A percentile compares a stretch with the other conserved stretches of the same genome.
Conservation (phyloP, 2,329 filamentous ascomycete genomes). For the Emergomyces pasteurianus region DNA sequence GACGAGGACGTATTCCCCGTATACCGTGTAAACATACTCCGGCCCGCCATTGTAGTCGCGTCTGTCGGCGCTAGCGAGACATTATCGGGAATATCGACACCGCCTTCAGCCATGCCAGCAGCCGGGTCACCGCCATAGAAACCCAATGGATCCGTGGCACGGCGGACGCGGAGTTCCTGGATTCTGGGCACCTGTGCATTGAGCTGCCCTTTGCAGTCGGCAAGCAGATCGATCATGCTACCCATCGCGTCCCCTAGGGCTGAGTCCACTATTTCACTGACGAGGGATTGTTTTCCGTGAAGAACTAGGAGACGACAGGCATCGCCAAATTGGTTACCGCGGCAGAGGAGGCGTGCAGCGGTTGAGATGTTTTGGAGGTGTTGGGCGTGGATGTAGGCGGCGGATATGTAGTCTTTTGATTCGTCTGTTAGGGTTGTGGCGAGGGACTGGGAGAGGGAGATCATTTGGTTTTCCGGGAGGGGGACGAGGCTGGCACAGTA, state of each 20-base stretch:
- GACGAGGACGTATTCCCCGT: constrained; percentile 55
- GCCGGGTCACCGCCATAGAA: constrained; percentile 73
- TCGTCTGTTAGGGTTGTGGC: constrained; percentile 66
- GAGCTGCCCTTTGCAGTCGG: constrained; percentile 82
- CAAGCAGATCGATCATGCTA: constrained; percentile 76
- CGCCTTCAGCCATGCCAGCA: constrained; percentile 40
- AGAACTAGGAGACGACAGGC: constrained; percentile 67
- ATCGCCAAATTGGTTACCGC: constrained; percentile 75
- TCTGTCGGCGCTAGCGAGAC: constrained; percentile 81
- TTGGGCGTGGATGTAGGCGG: constrained; percentile 68
- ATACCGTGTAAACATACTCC: constrained; percentile 87
- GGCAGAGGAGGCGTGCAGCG: constrained; percentile 70
- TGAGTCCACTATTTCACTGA: constrained; percentile 59
- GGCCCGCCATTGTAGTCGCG: constrained; percentile 60
- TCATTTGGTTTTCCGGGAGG: constrained; percentile 48
- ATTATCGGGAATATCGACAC: constrained; percentile 70
- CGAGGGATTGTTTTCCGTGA: constrained; percentile 47
- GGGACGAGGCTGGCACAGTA: constrained; percentile 62
- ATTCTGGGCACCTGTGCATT: constrained; percentile 76
- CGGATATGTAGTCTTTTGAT: constrained; percentile 68
- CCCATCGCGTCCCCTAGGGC: constrained; percentile 72
- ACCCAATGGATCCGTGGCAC: constrained; percentile 69
- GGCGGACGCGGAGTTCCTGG: constrained; percentile 66
- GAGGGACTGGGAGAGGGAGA: constrained; percentile 58
- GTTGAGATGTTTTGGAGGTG: constrained; percentile 61